Evolutionary conservation across 805 yeast genomes (phyloP), one percentile per base, ranked within the genome.

Genomic region (Suhomyces pyralidae): DNA sequence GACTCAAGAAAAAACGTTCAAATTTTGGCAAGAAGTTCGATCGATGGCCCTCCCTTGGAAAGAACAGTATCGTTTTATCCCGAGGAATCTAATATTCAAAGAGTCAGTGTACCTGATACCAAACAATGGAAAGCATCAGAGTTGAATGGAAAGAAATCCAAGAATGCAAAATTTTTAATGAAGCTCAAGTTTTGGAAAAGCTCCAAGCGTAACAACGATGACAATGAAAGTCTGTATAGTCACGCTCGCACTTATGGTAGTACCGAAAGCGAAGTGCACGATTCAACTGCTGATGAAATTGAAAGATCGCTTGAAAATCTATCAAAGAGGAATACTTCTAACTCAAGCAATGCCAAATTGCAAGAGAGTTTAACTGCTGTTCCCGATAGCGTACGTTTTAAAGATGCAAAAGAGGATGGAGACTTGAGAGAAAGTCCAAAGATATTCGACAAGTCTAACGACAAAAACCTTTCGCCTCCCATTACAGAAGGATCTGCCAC

Each of bases 171-270:
- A 40, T 55, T 73, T 19, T 55, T 73, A 24, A 65, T 62, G 36
- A 70, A 65, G 51, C 61, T 74, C 5, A 75, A 70, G 59, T 74
- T 74, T 54, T 74, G 79, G 79, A 73, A 68, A 49, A 61, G 54
- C 48, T 58, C 49, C 36, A 61, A 54, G 46, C 49, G 49, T 6
- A 51, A 48, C 8, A 52, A 49, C 17, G 51, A 51, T 24, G 52
- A 49, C 17, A 44, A n/a, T 22, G 52, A 43, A 17, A 49, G 52
- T 38, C 51, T 48, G 51, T 17, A 12, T n/a, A 48, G 51, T 15
- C 44, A 40, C n/a, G 15, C 46, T 30, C 28, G 46, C 9, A 48
- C 51, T 28, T 20, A 22, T n/a, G 20, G 28, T 7, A 48, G 51
- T 14, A 48, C 38, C 3, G 51, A 48, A 12, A 38, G 45, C 20